Base-by-base conservation (phyloP, 2,329 filamentous ascomycete genomes). In the Colletotrichum australisinense region DNA sequence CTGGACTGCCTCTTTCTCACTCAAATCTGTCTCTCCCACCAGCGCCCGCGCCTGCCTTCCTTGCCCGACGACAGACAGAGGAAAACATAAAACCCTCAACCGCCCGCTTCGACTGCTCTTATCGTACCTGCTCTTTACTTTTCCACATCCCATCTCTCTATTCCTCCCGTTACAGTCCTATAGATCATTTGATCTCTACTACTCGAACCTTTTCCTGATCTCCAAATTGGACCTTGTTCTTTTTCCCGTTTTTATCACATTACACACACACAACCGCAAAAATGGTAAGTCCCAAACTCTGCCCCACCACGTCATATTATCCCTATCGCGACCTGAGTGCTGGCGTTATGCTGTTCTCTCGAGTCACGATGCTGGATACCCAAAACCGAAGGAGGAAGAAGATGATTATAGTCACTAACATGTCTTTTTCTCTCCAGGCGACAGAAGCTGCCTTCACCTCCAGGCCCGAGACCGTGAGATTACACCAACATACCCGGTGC, bases 401-500 rank as follows among this genome's bases (percentile, higher is more conserved):
- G 11, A 9, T 3, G 14, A 28, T 14, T 32, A 60, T 42, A 2
- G 6, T 49, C 16, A 67, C 77, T 78, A 75, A 78, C 67, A 68
- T 52, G 59, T 26, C 7, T 53, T 58, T 72, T 69, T 30, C 42
- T 24, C 35, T 42, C 32, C 65, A 80, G 79, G 78, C 80, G 73
- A 77, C 75, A 70, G 77, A 77, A 66, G 76, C 78, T 70, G 73
- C 78, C 67, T 75, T 80, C 57, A 74, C 76, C 67, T 81, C 80
- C 72, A 77, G 75, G 75, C 79, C 79, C 69, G 82, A 83, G 64
- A 84, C 79, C 76, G 81, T 83, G 79, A 76, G 81, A 71, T 14
- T 30, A 53, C 24, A 60, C 69, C 62, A 24, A 52, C 11, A 35
- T 4, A 57, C 30, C 57, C 22, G 19, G 22, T 63, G 42, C 64